These are phyloP conservation scores for Pichia norvegensis DNA, from an alignment of 1,139 yeast genomes.

Conservation along the genomic window DNA sequence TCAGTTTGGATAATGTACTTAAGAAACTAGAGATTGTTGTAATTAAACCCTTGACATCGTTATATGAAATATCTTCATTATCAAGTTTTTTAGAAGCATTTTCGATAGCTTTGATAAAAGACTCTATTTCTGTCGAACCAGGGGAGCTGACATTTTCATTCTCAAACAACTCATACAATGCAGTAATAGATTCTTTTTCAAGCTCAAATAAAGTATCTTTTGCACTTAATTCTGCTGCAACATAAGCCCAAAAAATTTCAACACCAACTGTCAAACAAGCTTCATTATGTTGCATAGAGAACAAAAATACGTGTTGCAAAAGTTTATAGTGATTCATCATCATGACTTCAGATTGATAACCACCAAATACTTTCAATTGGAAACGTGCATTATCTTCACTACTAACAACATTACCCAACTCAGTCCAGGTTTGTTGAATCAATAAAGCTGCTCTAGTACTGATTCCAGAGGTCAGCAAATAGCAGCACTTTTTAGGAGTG, in stretches of 20 bases:
- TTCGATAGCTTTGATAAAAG: slow-evolving; percentile 42
- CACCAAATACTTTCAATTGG: slow-evolving; percentile 58
- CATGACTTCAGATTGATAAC: slow-evolving; percentile 62
- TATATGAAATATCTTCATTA: slow-evolving; percentile 59
- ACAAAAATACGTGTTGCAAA: slow-evolving; percentile 56
- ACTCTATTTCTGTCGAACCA: slow-evolving; percentile 43
- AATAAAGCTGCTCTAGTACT: slow-evolving; percentile 53
- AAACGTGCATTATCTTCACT: slow-evolving; percentile 54
- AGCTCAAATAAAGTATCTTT: slow-evolving; percentile 49
- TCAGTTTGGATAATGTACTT: slow-evolving; percentile 57
- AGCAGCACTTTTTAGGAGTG: slow-evolving; percentile 67
- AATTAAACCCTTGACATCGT: slow-evolving; percentile 44
- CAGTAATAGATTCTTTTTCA: slow-evolving; percentile 54
- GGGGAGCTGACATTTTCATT: slow-evolving; percentile 48
- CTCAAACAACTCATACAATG: slow-evolving; percentile 59
- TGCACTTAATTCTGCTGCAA: slow-evolving; percentile 54
- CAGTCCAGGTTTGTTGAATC: slow-evolving; percentile 62
- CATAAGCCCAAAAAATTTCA: slow-evolving; percentile 61
- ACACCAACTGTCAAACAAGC: slow-evolving; percentile 61
- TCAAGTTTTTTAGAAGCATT: slow-evolving; percentile 45
- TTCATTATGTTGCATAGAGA: slow-evolving; percentile 61
- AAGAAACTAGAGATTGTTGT: slow-evolving; percentile 57
- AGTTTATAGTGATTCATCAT: slow-evolving; percentile 47
- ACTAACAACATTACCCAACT: slow-evolving; percentile 61
- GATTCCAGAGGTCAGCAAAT: slow-evolving; percentile 54